Conservation (phyloP, 805 yeast species). For the Pichia deserticola region DNA sequence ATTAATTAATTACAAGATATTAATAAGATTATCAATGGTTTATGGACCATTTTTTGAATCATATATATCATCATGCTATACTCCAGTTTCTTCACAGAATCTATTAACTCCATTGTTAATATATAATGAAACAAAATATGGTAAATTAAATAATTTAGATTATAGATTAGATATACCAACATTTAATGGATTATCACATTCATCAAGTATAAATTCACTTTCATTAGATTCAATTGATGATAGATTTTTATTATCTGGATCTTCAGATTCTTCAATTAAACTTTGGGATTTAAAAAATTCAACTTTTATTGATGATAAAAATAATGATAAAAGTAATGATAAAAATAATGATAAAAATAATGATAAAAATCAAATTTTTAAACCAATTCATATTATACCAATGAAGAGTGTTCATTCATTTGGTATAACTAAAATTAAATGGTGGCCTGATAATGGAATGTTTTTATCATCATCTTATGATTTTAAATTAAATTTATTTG, state of each 20-base stretch:
- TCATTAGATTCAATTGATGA: slow-evolving; percentile 43
- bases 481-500: slow-evolving; percentile 73
- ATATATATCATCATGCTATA: background rate
- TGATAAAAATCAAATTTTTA: slow-evolving; percentile 6
- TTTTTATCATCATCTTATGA: slow-evolving; percentile 80
- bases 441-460: slow-evolving; percentile 96
- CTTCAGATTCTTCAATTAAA: slow-evolving; percentile 62
- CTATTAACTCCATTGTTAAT: slow-evolving; percentile 11
- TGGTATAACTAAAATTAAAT: slow-evolving; percentile 65
- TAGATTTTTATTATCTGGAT: slow-evolving; percentile 56
- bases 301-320: slow-evolving; percentile 4
- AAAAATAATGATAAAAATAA: slow-evolving; percentile 9
- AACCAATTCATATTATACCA: slow-evolving; percentile 20
- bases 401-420: slow-evolving; percentile 47
- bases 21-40: background rate
- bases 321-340: slow-evolving; percentile 12
- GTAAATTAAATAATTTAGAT: slow-evolving; percentile 16
- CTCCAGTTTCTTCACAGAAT: background rate
- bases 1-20: background rate
- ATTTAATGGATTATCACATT: slow-evolving; percentile 29
- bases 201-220: slow-evolving; percentile 51
- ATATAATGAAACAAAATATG: slow-evolving; percentile 22
- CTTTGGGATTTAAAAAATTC: slow-evolving; percentile 51
- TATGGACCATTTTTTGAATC: background rate
- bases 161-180: slow-evolving; percentile 21